Conservation (phyloP, 208 protist species). For the Wallacemonas collosoma region DNA sequence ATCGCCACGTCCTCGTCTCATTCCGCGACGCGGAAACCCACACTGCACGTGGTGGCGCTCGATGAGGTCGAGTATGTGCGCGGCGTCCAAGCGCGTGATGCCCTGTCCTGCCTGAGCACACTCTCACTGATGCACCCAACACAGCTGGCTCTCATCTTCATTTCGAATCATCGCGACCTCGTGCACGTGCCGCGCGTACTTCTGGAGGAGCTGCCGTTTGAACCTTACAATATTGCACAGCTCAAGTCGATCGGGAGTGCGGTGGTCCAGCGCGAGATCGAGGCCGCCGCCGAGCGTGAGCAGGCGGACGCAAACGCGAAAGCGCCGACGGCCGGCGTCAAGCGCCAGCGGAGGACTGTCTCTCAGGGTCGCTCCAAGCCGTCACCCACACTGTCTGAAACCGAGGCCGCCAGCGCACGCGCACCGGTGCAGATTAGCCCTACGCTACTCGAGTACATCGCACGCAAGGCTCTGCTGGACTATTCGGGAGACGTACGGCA, state of each 20-base stretch:
- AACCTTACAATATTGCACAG: slow-evolving; percentile 53
- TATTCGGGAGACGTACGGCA: slow-evolving; percentile 75
- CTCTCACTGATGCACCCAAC: slow-evolving; percentile 43
- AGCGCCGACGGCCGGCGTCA: not conserved
- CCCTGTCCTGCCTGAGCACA: slow-evolving; percentile 48
- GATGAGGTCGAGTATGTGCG: slow-evolving; percentile 85
- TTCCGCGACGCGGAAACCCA: slow-evolving; percentile 11
- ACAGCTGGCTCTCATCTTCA: slow-evolving; percentile 74
- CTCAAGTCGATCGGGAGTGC: slow-evolving; percentile 48
- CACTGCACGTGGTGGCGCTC: slow-evolving; percentile 71
- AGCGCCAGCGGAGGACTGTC: not conserved
- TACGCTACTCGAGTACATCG: slow-evolving; percentile 64
- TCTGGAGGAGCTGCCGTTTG: slow-evolving; percentile 68
- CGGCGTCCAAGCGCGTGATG: slow-evolving; percentile 26
- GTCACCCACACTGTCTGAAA: too few species aligned
- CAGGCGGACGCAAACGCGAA: not conserved
- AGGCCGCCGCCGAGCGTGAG: slow-evolving; percentile 3
- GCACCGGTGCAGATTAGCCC: slow-evolving; percentile 40
- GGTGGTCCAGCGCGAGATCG: slow-evolving; percentile 32
- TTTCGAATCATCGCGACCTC: slow-evolving; percentile 78
- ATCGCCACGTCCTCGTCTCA: not conserved
- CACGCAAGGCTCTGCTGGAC: slow-evolving; percentile 60
- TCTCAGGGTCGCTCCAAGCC: not conserved
- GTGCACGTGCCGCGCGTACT: slow-evolving; percentile 71
- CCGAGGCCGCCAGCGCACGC: slow-evolving; percentile 11